A percentile compares a stretch with the other conserved stretches of the same genome.
These are phyloP conservation scores for Pichia ethanolica DNA, from an alignment of 805 yeast genomes.

Conservation along the genomic window DNA sequence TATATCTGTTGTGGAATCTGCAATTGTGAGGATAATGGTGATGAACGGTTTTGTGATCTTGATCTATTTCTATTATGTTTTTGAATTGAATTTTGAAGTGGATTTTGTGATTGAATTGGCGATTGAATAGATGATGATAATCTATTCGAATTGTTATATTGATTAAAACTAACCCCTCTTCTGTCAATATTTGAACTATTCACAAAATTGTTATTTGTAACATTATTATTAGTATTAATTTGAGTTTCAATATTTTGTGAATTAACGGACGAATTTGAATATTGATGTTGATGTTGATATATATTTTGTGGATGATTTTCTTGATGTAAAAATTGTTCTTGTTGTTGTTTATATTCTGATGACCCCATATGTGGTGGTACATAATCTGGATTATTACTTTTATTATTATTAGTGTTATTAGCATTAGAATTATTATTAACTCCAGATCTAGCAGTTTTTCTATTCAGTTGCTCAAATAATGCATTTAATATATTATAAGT, in stretches of 20 bases:
- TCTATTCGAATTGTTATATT: no score
- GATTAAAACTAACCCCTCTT: no score
- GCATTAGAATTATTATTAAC: constrained; percentile 8
- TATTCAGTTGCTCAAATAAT: constrained; percentile 71
- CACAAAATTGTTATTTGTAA: neutral
- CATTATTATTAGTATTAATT: neutral
- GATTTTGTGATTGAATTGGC: no score
- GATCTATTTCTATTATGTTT: neutral
- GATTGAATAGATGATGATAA: no score
- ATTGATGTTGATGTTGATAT: neutral
- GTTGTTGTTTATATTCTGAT: constrained; percentile 8
- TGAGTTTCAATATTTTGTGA: neutral
- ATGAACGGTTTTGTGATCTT: neutral
- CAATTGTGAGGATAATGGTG: no score
- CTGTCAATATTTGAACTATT: no score
- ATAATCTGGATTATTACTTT: constrained; percentile 5
- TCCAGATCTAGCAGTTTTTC: constrained; percentile 50
- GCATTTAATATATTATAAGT: constrained; percentile 74
- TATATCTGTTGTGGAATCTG: no score
- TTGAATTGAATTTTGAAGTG: no score
- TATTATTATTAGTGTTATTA: constrained; percentile 14
- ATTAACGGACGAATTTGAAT: neutral
- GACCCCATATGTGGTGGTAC: constrained; percentile 11
- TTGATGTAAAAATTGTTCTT: constrained; percentile 6
- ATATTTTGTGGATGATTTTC: neutral